Conservation (phyloP, 768 basidiomycete species). For the Rhodotorula babjevae region DNA sequence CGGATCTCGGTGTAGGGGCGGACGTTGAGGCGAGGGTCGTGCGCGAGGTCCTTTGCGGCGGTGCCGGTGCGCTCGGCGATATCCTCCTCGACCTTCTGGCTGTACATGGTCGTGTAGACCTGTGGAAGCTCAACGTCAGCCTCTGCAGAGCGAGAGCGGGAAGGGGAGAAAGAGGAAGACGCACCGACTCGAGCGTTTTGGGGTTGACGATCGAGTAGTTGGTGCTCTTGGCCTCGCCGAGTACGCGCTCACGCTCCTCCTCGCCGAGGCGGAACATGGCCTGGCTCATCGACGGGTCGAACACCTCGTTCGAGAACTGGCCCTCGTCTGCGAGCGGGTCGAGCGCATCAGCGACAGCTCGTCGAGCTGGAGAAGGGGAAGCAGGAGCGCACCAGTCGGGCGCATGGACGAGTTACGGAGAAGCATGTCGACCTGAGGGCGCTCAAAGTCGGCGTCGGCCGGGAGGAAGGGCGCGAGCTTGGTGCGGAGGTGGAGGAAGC, state of each 20-base stretch:
- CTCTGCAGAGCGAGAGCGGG: neutral
- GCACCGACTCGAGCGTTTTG: slow-evolving; percentile 44
- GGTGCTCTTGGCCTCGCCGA: slow-evolving; percentile 54
- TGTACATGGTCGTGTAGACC: slow-evolving; percentile 56
- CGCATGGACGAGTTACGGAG: slow-evolving; percentile 55
- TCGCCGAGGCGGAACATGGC: slow-evolving; percentile 50
- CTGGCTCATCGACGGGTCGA: slow-evolving; percentile 54
- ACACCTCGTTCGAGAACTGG: slow-evolving; percentile 57
- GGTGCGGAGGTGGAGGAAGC: slow-evolving; percentile 29
- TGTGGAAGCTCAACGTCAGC: slow-evolving; percentile 38
- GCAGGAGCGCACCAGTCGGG: slow-evolving; percentile 46
- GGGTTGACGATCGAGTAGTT: slow-evolving; percentile 59
- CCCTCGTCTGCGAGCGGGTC: slow-evolving; percentile 50
- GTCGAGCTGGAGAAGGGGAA: neutral
- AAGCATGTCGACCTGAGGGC: slow-evolving; percentile 55
- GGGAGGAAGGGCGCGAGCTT: slow-evolving; percentile 17
- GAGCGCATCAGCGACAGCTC: neutral
- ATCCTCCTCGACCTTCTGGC: slow-evolving; percentile 53
- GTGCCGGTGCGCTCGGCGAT: slow-evolving; percentile 48
- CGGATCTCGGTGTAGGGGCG: slow-evolving; percentile 44
- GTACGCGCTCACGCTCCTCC: slow-evolving; percentile 47
- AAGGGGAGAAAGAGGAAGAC: slow-evolving; percentile 43
- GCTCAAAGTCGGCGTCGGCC: slow-evolving; percentile 27
- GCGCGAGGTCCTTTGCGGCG: slow-evolving; percentile 42
- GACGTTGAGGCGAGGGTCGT: slow-evolving; percentile 50